A percentile compares a stretch with the other conserved stretches of the same genome.
Conservation (phyloP, 345 rosid genomes). For the Crucihimalaya himalaica region DNA sequence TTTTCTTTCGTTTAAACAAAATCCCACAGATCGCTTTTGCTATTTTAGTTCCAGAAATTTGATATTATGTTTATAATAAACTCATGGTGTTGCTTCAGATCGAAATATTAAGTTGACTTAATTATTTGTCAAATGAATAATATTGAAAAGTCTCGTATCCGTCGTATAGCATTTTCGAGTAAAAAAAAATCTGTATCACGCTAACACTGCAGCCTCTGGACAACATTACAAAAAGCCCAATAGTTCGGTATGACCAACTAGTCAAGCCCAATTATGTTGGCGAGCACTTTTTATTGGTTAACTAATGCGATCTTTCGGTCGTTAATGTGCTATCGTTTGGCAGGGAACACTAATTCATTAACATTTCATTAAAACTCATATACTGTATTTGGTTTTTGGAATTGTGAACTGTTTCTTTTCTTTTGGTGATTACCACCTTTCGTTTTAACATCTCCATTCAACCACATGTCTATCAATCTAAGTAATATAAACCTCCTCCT, state of each 20-base stretch:
- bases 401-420: not conserved
- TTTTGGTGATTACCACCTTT: not conserved
- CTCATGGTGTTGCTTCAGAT: conserved; percentile 1
- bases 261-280: not conserved
- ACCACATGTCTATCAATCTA: not conserved
- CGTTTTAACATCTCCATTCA: not conserved
- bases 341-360: not conserved
- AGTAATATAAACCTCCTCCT: not conserved
- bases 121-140: not conserved
- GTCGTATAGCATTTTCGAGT: too few species aligned
- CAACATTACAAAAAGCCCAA: conserved; percentile 1
- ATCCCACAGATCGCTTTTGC: not conserved
- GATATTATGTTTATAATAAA: not conserved
- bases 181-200: too few species aligned
- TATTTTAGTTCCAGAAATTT: not conserved
- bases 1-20: too few species aligned
- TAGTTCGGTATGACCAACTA: not conserved
- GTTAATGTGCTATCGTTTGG: not conserved
- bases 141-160: too few species aligned
- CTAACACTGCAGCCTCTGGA: not conserved
- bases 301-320: not conserved
- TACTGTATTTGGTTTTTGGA: not conserved
- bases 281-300: not conserved
- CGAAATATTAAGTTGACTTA: not conserved
- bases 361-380: not conserved